These are phyloP conservation scores for Obelidium mucronatum DNA, from an alignment of 192 early-diverging fungal genomes.

Conservation along the genomic window DNA sequence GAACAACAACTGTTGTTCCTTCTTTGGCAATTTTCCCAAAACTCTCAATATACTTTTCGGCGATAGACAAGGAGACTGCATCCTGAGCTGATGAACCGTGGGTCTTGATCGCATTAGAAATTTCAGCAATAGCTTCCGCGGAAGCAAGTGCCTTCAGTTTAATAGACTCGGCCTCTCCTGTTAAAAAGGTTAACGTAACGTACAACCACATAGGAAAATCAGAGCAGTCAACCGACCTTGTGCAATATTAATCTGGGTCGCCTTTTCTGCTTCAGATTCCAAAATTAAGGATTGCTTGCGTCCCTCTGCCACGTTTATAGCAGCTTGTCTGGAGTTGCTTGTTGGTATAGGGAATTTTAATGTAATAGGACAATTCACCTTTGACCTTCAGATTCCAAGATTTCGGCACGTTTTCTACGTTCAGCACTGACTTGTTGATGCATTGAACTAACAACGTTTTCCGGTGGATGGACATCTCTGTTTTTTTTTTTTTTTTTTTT, in stretches of 20 bases:
- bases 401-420: slow-evolving; percentile 94
- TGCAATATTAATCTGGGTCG: slow-evolving; percentile 90
- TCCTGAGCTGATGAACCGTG: slow-evolving; percentile 68
- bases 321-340: slow-evolving; percentile 69
- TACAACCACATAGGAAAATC: slow-evolving; percentile 17
- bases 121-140: slow-evolving; percentile 78
- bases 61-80: slow-evolving; percentile 89
- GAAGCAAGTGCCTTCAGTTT: slow-evolving; percentile 82
- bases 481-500: no score
- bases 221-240: no score
- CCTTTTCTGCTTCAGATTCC: slow-evolving; percentile 92
- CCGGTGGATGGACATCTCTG: slow-evolving; percentile 93
- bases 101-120: slow-evolving; percentile 76
- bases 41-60: slow-evolving; percentile 96
- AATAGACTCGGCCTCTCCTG: slow-evolving; percentile 90
- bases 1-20: slow-evolving; percentile 88
- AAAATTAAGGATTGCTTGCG: slow-evolving; percentile 89
- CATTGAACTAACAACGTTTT: slow-evolving; percentile 95
- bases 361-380: slow-evolving; percentile 33
- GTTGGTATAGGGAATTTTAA: background rate
- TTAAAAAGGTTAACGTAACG: no score
- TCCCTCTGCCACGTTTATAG: slow-evolving; percentile 98
- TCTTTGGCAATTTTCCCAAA: slow-evolving; percentile 94
- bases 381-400: slow-evolving; percentile 68
- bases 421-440: slow-evolving; percentile 98